These are phyloP conservation scores for Rhizomucor pusillus DNA, from an alignment of 371 early-diverging fungal genomes.

Conservation along the genomic window DNA sequence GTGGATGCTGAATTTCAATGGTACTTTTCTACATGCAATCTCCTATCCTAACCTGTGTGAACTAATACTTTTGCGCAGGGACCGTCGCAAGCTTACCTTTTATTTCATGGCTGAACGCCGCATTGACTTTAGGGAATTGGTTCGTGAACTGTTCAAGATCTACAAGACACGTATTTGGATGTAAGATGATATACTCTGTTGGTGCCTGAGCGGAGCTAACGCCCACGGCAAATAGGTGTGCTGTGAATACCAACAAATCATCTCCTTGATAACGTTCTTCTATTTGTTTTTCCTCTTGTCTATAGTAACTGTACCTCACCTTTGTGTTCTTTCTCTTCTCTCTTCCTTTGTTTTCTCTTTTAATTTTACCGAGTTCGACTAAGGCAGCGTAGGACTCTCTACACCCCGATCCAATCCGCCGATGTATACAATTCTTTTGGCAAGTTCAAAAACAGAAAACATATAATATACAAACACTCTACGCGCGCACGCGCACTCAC, in stretches of 20 bases:
- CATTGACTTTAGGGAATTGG: conserved; percentile 98
- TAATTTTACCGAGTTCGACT: too few relatives aligned
- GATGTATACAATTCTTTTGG: too few relatives aligned
- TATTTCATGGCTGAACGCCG: conserved; percentile 91
- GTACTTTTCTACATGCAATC: conserved; percentile 34
- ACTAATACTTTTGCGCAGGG: conserved; percentile 48
- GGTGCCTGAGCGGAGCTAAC: not conserved
- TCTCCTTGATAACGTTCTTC: too few relatives aligned
- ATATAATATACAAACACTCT: too few relatives aligned
- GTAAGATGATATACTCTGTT: conserved; percentile 28
- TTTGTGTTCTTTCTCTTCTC: too few relatives aligned
- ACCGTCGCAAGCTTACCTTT: conserved; percentile 94
- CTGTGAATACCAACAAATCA: conserved; percentile 5
- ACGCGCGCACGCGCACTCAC: too few relatives aligned
- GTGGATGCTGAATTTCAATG: conserved; percentile 98
- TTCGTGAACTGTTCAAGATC: conserved; percentile 97
- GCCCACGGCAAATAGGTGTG: conserved; percentile 6
- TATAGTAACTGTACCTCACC: too few relatives aligned
- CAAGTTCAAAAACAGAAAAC: too few relatives aligned
- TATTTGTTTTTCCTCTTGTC: too few relatives aligned
- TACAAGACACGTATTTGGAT: conserved; percentile 99
- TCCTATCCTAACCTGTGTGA: not conserved
- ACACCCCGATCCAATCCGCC: too few relatives aligned
- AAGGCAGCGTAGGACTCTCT: too few relatives aligned
- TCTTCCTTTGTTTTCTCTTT: too few relatives aligned